Base-by-base conservation (phyloP, 108 stramenopile genomes). In the Cylindrotheca closterium region DNA sequence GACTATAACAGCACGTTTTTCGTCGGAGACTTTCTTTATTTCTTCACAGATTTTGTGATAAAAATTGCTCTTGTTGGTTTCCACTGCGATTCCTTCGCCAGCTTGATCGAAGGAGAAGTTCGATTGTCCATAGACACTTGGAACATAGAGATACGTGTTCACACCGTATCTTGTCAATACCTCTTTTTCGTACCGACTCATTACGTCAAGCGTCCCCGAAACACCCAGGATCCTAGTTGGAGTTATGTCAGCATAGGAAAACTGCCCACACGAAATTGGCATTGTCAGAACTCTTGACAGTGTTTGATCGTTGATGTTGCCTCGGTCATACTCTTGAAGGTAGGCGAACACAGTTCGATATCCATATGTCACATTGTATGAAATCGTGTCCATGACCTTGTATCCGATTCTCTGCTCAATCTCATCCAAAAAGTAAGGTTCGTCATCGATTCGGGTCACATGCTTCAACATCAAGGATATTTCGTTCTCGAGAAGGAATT, bases 241-340 rank as follows among this genome's bases (percentile, higher is more conserved):
- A 18, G 71, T 73, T 31, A 86, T 86, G 55, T 86, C 78, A 0
- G 84, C 84, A 60, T 86, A 86, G 1, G 84, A 86, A 48, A 86
- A 86, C 51, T 80, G 84, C 4, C 81, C 84, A 69, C 84, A 86
- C 10, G 84, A 86, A 37, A 86, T 30, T 0, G 72, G 75, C 69
- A 86, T 82, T 7, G 51, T 58, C 49, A 86, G 69, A 7, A 55
- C 81, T 31, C 53, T 48, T 34, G 57, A 22, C 49, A 82, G 64
- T 23, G 61, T 56, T 2, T 25, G 30, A 26, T 69, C 81, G 34
- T 46, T 67, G 33, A 30, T 4, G 15, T 51, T 30, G 21, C 75
- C 75, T 54, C 46, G 37, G 5, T 73, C 69, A 0, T 68, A 59
- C 52, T 86, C 84, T 46, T 82, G 70, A 2, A 86, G 63, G 51